These are phyloP conservation scores for Coemansia sp. DNA, from an alignment of 192 early-diverging fungal species.

Conservation along the genomic window DNA sequence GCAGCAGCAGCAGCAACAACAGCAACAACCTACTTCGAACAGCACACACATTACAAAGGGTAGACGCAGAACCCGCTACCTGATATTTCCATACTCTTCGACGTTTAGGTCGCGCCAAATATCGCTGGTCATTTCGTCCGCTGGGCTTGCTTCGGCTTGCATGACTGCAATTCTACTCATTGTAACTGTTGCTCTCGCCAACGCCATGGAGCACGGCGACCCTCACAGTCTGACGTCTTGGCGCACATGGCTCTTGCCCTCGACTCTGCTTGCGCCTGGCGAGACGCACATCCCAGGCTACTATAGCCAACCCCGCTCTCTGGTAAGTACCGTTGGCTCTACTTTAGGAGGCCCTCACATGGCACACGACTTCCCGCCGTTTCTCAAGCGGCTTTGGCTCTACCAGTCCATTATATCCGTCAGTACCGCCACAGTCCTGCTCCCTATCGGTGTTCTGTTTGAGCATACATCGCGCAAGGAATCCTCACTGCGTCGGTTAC, in stretches of 20 bases:
- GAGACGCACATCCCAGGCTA: constrained; percentile 7
- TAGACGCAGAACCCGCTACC: constrained; percentile 11
- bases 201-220: constrained; percentile 49
- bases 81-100: constrained; percentile 34
- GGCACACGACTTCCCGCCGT: constrained; percentile 49
- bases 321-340: not conserved
- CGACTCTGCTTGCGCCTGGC: constrained; percentile 36
- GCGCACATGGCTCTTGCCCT: constrained; percentile 51
- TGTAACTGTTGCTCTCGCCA: constrained; percentile 42
- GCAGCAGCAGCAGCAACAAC: not conserved
- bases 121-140: constrained; percentile 25
- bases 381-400: constrained; percentile 47
- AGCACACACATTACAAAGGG: not conserved
- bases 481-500: constrained; percentile 23
- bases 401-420: constrained; percentile 47
- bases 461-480: constrained; percentile 34
- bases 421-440: constrained; percentile 17
- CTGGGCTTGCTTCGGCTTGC: constrained; percentile 38
- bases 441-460: constrained; percentile 44
- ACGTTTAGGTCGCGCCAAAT: constrained; percentile 45
- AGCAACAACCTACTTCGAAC: not conserved
- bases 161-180: constrained; percentile 32
- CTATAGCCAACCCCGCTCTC: not conserved
- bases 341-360: constrained; percentile 21
- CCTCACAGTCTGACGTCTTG: constrained; percentile 24